Conservation (phyloP, 169 alveolate species). For the Miamiensis avidus region DNA sequence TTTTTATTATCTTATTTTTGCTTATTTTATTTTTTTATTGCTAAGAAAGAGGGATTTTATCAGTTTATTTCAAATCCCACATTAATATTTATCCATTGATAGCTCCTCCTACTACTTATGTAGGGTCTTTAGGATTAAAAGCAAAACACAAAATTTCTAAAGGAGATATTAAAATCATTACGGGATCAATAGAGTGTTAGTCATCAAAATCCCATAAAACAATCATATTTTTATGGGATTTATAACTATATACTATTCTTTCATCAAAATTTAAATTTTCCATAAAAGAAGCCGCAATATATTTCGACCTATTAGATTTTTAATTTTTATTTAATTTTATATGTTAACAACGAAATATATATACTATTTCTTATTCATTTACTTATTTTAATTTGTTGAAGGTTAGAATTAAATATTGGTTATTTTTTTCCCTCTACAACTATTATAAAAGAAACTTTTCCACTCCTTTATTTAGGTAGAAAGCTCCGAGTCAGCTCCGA, state of each 20-base stretch:
- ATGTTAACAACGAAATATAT: background rate
- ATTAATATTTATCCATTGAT: slow-evolving; percentile 73
- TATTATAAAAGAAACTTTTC: slow-evolving; percentile 57
- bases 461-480: slow-evolving; percentile 56
- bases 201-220: slow-evolving; percentile 79
- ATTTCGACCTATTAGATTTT: slow-evolving; percentile 32
- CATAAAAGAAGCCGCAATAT: slow-evolving; percentile 75
- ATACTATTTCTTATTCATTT: slow-evolving; percentile 13
- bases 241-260: slow-evolving; percentile 52
- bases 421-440: slow-evolving; percentile 59
- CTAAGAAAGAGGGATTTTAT: slow-evolving; percentile 6
- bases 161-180: slow-evolving; percentile 68
- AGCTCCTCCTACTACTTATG: slow-evolving; percentile 70
- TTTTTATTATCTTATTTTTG: slow-evolving; percentile 29
- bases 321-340: background rate
- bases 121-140: slow-evolving; percentile 76
- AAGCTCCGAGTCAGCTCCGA: slow-evolving; percentile 57
- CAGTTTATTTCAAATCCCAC: slow-evolving; percentile 67
- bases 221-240: slow-evolving; percentile 72
- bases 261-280: slow-evolving; percentile 81
- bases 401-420: slow-evolving; percentile 72
- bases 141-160: slow-evolving; percentile 74
- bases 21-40: slow-evolving; percentile 28
- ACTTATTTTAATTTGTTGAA: slow-evolving; percentile 21
- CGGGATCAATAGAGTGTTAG: slow-evolving; percentile 67